phyloP scores from a whole-genome alignment of 2,329 filamentous ascomycete genomes.

The Escovopsis sp. region DNA sequence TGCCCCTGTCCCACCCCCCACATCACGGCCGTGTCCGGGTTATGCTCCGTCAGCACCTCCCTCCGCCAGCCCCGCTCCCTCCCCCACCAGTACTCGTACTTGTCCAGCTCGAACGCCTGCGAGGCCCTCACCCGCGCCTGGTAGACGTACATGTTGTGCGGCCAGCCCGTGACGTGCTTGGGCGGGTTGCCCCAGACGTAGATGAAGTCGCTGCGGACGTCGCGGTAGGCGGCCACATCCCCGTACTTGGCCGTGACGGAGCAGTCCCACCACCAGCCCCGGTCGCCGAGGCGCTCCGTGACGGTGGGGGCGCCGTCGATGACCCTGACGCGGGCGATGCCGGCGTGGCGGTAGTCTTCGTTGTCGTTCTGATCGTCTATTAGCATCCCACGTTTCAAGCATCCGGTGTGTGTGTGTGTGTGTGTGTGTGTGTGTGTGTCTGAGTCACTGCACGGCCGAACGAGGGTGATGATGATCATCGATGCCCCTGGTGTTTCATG shows the following conservation, averaged over 20 bases:
- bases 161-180: constrained; percentile 13
- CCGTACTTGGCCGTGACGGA: constrained; percentile 20
- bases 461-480: not conserved
- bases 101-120: constrained; percentile 21
- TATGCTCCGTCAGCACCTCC: constrained; percentile 16
- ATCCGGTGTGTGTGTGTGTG: not conserved
- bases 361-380: constrained; percentile 15
- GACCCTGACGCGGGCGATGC: constrained; percentile 21
- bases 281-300: constrained; percentile 13
- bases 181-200: constrained; percentile 25
- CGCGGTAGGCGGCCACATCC: constrained; percentile 22
- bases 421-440: not conserved
- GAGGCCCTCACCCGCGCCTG: constrained; percentile 20
- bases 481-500: too few relatives aligned
- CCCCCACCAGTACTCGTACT: constrained; percentile 29
- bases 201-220: constrained; percentile 23
- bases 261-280: constrained; percentile 22
- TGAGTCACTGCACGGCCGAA: not conserved
- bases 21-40: constrained; percentile 22
- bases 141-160: constrained; percentile 18
- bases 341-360: constrained; percentile 21
- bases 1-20: constrained; percentile 24
- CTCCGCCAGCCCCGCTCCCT: constrained; percentile 21
- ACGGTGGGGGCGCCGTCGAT: constrained; percentile 19
- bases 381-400: too few relatives aligned